Base-by-base conservation (phyloP, 1,139 yeast genomes). In the Candida sp. region DNA sequence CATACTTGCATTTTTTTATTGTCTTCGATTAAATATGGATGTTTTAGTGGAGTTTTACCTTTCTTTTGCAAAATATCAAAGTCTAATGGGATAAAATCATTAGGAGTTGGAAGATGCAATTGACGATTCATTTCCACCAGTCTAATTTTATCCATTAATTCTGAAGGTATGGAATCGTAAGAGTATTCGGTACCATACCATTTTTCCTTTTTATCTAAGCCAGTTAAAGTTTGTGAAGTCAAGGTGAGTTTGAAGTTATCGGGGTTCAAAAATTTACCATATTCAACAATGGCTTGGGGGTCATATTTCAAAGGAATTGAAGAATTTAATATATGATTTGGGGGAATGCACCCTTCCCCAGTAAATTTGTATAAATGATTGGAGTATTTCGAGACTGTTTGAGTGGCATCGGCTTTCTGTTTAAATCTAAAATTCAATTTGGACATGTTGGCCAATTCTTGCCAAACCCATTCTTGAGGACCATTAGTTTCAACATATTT, bases 151-250 rank as follows among this genome's bases (percentile, higher is more conserved):
- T 61, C 41, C 21, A 68, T 27, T 8, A 85, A 63, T 0, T 64
- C 64, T 0, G 51, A 35, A 2, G 79, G 67, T 22, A 88, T 60
- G 12, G 70, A 66, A 19, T 68, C 72, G 37, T 75, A 63, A 3
- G 77, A 66, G 57, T 89, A 87, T 51, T 86, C 85, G 0, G 98
- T 89, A 4, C 96, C 97, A 57, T 93, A 93, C 97, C 97, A 91
- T 55, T 79, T 73, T 61, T 93, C 99, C 12, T 55, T 70, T 21
- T 64, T 49, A 40, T 70, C 64, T 29, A 77, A 66, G 3, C 63
- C 67, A 3, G 66, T 60, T 27, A 78, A 63, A 5, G 65, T 64
- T 51, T 78, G 81, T 0, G 87, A 75, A 7, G 83, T 70, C 35
- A 91, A 60, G 33, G 76, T 69, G 7, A 81, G 70, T 49, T 91